These are phyloP conservation scores for Lolium rigidum DNA, from an alignment of 176 grass and related monocot species.

Conservation along the genomic window DNA sequence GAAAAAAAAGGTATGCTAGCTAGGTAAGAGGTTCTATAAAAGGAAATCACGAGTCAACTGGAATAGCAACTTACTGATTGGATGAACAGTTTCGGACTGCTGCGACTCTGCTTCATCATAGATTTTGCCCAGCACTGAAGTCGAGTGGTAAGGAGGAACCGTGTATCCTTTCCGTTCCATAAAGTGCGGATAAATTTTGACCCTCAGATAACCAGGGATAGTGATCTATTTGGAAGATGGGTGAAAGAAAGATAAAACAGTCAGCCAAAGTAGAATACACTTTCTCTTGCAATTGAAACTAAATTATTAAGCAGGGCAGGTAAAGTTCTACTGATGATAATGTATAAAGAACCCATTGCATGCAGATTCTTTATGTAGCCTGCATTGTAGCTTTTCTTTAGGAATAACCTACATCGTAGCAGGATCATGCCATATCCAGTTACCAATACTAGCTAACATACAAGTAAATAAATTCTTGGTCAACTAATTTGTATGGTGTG, in stretches of 20 bases:
- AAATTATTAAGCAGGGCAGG: background rate
- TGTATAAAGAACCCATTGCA: background rate
- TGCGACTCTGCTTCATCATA: conserved; percentile 58
- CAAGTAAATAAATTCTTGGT: background rate
- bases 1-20: background rate
- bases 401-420: background rate
- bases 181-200: conserved; percentile 65
- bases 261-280: background rate
- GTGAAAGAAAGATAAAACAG: background rate
- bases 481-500: background rate
- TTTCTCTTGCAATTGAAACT: background rate
- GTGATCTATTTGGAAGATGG: conserved; percentile 46
- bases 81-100: conserved; percentile 36
- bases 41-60: background rate
- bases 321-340: background rate
- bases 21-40: background rate
- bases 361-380: background rate
- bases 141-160: conserved; percentile 45
- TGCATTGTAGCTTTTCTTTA: background rate
- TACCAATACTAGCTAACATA: conserved; percentile 4
- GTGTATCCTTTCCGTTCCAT: conserved; percentile 41
- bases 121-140: conserved; percentile 61
- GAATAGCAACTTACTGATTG: conserved; percentile 47
- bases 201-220: conserved; percentile 50
- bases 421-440: conserved; percentile 8